phyloP scores from a whole-genome alignment of 2,329 filamentous ascomycete genomes.

The Aureobasidium lini region DNA sequence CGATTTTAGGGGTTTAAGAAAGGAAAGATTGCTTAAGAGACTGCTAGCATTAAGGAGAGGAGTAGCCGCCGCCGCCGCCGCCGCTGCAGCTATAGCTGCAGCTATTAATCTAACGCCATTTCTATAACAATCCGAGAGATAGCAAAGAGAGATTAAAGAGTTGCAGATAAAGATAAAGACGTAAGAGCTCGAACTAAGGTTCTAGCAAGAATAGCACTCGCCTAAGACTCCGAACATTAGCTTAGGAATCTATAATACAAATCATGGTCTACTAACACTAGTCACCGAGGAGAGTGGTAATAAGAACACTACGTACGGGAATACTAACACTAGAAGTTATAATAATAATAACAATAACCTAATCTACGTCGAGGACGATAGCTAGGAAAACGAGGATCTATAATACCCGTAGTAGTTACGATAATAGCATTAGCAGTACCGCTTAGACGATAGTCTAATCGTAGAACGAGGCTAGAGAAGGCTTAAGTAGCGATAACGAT shows the following conservation, averaged over 20 bases:
- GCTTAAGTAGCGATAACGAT: background rate
- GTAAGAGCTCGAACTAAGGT: background rate
- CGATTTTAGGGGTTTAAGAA: background rate
- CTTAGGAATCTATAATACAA: background rate
- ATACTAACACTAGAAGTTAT: background rate
- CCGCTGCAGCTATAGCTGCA: background rate
- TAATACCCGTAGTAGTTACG: background rate
- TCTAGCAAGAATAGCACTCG: background rate
- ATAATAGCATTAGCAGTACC: background rate
- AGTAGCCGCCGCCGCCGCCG: background rate
- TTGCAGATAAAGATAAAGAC: background rate
- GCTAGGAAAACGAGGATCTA: background rate
- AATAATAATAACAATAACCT: background rate
- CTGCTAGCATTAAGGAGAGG: background rate
- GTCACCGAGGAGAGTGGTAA: background rate
- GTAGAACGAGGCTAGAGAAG: background rate
- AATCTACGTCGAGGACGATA: background rate
- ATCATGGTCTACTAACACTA: background rate
- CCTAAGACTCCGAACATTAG: background rate
- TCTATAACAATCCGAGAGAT: background rate
- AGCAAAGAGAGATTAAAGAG: background rate
- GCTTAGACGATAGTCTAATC: background rate
- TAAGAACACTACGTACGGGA: background rate
- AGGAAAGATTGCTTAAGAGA: background rate
- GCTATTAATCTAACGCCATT: background rate